Evolutionary conservation across 1,139 yeast species (phyloP).

Genomic region (Diutina neorugosa): DNA sequence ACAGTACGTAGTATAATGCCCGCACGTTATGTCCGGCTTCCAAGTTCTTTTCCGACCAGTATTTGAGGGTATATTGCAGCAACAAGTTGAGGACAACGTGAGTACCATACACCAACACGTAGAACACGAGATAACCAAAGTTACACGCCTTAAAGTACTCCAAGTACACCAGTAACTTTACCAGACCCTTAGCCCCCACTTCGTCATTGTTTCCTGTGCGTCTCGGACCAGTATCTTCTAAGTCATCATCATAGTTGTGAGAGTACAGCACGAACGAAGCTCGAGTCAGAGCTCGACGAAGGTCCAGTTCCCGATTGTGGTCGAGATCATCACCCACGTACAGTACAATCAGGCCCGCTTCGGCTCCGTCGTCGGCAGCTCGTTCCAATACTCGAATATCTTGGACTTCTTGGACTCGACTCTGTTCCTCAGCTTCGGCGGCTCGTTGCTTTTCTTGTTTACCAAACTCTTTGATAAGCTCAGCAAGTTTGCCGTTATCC

Average conservation of each 20-base stretch:
- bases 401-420: background rate
- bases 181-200: slow-evolving; percentile 19
- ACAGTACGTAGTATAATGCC: slow-evolving; percentile 15
- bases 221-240: slow-evolving; percentile 8
- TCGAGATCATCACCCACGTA: slow-evolving; percentile 6
- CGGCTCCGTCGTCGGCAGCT: background rate
- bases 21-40: slow-evolving; percentile 14
- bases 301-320: background rate
- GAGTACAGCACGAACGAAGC: background rate
- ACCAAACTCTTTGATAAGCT: background rate
- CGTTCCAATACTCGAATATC: background rate
- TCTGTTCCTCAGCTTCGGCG: slow-evolving; percentile 6
- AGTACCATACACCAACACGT: slow-evolving; percentile 13
- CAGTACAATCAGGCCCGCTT: background rate
- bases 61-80: slow-evolving; percentile 23
- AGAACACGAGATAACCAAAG: slow-evolving; percentile 15
- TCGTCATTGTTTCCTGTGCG: slow-evolving; percentile 21
- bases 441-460: background rate
- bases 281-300: background rate
- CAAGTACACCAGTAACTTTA: slow-evolving; percentile 20
- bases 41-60: slow-evolving; percentile 26
- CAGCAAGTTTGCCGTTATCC: background rate
- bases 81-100: slow-evolving; percentile 15
- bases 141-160: slow-evolving; percentile 27
- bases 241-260: slow-evolving; percentile 14